Evolutionary conservation across 306 rosid species (phyloP), one percentile per base, ranked within the genome.

Genomic region (Lathyrus oleraceus): DNA sequence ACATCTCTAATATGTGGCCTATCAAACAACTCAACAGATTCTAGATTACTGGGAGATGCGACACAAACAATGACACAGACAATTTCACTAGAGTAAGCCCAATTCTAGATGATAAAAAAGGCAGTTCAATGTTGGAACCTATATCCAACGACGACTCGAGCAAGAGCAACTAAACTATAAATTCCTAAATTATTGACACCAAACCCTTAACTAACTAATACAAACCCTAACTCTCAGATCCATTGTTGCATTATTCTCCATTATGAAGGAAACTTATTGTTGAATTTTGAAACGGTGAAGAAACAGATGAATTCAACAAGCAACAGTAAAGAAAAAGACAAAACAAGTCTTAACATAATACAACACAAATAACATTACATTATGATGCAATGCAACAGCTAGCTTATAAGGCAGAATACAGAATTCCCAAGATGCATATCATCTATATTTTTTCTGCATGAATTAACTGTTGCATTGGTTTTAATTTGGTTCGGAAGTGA

Each of bases 401-500:
- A 35, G 65, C 14, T 60, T 32, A 32, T 12, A n/a, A 58, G 43
- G 20, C n/a, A n/a, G n/a, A 35, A 62, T 45, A 45, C 16, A 70
- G 8, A 51, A 57, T 58, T 45, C 65, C 23, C 25, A 56, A 52
- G 45, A 73, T 28, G 68, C 21, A 17, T 11, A 35, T 5, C 14
- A 53, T 52, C 23, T 45, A 60, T 25, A 48, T 30, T 42, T 65
- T 66, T 25, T 35, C 15, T 12, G 27, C 36, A 54, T 5, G 61
- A 32, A 49, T 44, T 35, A 67, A 67, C 52, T 4, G 15, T 16
- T 56, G 16, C 54, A 48, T n/a, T 4, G 36, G 25, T 49, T 35
- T 28, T 51, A 67, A 25, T 74, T 56, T 54, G 38, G 51, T 75
- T 45, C 16, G 45, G 53, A 74, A 73, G 76, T 61, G 54, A 66